Percentiles rank a stretch among this genome's conserved stretches.
phyloP scores from a whole-genome alignment of 2,329 filamentous ascomycete species.

The Chrysoporthe austroafricana region DNA sequence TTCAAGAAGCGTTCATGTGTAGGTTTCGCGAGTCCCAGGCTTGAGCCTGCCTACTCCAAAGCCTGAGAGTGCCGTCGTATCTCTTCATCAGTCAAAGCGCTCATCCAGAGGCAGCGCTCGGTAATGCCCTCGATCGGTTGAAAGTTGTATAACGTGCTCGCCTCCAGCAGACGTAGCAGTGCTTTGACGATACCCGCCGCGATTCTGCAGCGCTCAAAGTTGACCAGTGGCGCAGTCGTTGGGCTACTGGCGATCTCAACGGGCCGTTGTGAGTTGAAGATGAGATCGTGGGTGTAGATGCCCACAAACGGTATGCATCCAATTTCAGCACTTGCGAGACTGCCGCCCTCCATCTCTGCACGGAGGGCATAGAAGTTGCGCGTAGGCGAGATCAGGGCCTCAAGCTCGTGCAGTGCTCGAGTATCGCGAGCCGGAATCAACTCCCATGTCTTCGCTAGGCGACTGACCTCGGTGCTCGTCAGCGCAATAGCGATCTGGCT shows the following conservation, averaged over 20 bases:
- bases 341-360: conserved; percentile 75
- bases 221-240: conserved; percentile 70
- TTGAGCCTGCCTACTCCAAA: neutral
- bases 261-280: conserved; percentile 80
- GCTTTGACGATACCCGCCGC: conserved; percentile 80
- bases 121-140: conserved; percentile 76
- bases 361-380: conserved; percentile 78
- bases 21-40: neutral
- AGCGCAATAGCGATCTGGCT: conserved; percentile 80
- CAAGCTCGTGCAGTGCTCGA: conserved; percentile 68
- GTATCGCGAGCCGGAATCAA: conserved; percentile 69
- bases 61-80: conserved; percentile 58
- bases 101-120: conserved; percentile 84
- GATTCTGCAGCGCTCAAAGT: conserved; percentile 81
- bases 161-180: conserved; percentile 76
- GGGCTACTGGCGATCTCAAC: conserved; percentile 73
- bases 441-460: conserved; percentile 72
- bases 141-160: conserved; percentile 75
- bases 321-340: conserved; percentile 56
- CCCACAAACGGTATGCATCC: conserved; percentile 86
- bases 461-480: conserved; percentile 71
- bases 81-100: conserved; percentile 75
- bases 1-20: neutral
- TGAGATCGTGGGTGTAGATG: conserved; percentile 80
- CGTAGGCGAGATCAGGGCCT: conserved; percentile 74